Percentiles rank a stretch among this genome's conserved stretches.
phyloP scores from a whole-genome alignment of 306 rosid species.

The Lotus japonicus region DNA sequence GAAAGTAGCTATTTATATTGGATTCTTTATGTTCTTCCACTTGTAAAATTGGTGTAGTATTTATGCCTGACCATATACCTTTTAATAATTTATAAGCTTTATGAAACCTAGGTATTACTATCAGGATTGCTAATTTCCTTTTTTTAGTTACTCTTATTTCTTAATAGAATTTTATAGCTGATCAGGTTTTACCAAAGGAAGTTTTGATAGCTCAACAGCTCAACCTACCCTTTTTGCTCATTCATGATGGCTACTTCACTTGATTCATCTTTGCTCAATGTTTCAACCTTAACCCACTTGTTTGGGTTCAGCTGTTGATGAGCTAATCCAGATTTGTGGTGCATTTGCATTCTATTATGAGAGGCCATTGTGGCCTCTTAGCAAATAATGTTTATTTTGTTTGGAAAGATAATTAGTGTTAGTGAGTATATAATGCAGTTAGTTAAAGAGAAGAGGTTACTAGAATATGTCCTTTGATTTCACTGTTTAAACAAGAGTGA shows the following conservation, averaged over 20 bases:
- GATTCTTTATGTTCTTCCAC: background rate
- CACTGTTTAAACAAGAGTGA: background rate
- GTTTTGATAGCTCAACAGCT: background rate
- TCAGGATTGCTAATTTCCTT: background rate
- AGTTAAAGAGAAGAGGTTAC: background rate
- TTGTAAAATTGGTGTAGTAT: background rate
- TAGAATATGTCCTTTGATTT: background rate
- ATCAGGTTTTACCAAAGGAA: background rate
- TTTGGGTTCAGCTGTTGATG: conserved; percentile 13
- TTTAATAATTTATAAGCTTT: background rate
- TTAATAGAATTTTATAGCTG: background rate
- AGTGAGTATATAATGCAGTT: background rate
- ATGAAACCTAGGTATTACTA: background rate
- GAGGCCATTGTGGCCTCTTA: background rate
- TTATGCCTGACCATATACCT: background rate
- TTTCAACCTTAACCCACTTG: background rate
- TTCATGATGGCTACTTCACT: too few species aligned
- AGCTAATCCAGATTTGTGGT: background rate
- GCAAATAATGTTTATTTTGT: background rate
- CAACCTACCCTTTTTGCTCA: background rate
- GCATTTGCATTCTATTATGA: conserved; percentile 9
- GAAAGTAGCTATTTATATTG: background rate
- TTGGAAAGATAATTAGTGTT: background rate
- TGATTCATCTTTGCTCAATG: too few species aligned
- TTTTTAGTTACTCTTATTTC: background rate